These are phyloP conservation scores for Noccaea caerulescens DNA, from an alignment of 345 rosid genomes.

Conservation along the genomic window DNA sequence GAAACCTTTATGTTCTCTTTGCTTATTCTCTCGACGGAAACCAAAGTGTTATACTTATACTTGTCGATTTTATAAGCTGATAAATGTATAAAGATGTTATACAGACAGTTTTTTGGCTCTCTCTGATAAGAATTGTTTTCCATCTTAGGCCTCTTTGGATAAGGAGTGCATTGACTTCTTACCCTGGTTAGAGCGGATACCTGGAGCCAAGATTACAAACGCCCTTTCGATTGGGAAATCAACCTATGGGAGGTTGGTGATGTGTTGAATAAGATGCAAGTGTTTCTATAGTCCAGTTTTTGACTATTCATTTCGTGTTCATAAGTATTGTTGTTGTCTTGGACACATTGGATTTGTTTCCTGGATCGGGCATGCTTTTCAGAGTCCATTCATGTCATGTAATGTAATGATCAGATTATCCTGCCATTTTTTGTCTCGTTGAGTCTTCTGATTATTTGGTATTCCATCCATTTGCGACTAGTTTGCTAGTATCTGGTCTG, in stretches of 20 bases:
- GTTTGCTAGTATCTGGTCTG: background rate
- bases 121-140: conserved; percentile 3
- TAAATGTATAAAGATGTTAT: conserved; percentile 13
- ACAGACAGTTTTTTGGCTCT: background rate
- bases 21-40: background rate
- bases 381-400: background rate
- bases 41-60: background rate
- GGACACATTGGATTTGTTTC: background rate
- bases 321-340: background rate
- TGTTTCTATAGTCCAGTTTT: background rate
- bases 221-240: conserved; percentile 75
- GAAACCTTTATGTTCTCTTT: conserved; percentile 23
- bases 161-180: conserved; percentile 61
- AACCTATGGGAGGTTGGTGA: conserved; percentile 61
- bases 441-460: background rate
- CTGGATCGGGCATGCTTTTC: no score
- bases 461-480: background rate
- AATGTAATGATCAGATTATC: conserved; percentile 2
- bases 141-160: conserved; percentile 41
- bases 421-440: background rate
- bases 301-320: background rate
- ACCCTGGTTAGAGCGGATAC: conserved; percentile 77
- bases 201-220: conserved; percentile 62
- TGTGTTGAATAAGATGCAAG: conserved; percentile 11
- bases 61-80: background rate